Conservation (phyloP, 164 flowering plant species). For the Kalanchoe fedtschenkoi region DNA sequence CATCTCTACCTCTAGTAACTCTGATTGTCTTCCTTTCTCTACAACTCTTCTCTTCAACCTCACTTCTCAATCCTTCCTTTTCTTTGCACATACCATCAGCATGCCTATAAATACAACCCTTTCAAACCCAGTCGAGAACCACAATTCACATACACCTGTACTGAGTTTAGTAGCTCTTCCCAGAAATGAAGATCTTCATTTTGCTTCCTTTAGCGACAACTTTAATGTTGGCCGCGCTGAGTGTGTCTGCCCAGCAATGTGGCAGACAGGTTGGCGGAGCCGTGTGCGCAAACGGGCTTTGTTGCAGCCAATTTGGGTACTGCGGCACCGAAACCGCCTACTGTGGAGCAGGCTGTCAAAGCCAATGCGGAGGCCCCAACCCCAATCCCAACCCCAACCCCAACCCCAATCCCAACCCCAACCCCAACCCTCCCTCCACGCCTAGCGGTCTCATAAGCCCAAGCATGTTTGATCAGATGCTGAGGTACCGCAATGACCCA, state of each 20-base stretch:
- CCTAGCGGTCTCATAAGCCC: constrained; percentile 13
- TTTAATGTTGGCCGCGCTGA: not conserved
- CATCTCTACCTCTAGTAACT: no score
- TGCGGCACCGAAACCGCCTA: constrained; percentile 2
- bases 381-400: not conserved
- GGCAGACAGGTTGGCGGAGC: constrained; percentile 25
- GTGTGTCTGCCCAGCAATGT: constrained; percentile 16
- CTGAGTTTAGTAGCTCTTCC: not conserved
- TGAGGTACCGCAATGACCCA: constrained; percentile 20
- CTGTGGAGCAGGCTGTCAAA: constrained; percentile 6
- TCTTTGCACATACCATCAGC: no score
- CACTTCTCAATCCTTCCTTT: no score
- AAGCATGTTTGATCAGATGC: constrained; percentile 17
- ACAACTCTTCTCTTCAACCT: no score
- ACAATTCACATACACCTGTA: not conserved
- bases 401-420: not conserved
- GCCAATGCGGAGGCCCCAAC: constrained; percentile 10
- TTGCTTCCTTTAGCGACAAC: not conserved
- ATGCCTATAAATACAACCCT: not conserved
- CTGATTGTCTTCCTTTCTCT: no score
- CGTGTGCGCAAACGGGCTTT: constrained; percentile 16
- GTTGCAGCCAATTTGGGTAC: constrained; percentile 26
- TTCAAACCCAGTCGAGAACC: not conserved
- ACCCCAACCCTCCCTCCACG: not conserved
- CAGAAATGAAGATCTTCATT: constrained; percentile 3